phyloP scores from a whole-genome alignment of 2,329 filamentous ascomycete species.

The Alternaria brassicae region DNA sequence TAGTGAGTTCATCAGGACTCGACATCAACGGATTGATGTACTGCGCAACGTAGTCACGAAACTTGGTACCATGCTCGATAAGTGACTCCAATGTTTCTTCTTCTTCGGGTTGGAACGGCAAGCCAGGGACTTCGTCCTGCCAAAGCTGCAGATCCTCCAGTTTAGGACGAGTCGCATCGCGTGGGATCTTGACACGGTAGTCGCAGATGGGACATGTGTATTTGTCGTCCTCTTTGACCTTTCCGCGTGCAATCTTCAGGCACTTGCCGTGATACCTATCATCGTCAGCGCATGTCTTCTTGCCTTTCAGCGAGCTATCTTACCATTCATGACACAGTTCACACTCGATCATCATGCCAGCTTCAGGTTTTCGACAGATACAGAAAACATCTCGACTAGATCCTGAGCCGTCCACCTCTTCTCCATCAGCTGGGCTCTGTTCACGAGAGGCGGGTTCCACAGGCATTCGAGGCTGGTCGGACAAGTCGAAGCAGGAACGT shows the following conservation, averaged over 20 bases:
- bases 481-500: conserved; percentile 90
- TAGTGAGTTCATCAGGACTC: conserved; percentile 84
- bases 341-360: conserved; percentile 99
- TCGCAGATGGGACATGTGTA: conserved; percentile 99
- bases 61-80: conserved; percentile 81
- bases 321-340: conserved; percentile 98
- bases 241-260: conserved; percentile 94
- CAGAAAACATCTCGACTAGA: conserved; percentile 85
- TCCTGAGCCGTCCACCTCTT: conserved; percentile 54
- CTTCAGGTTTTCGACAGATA: conserved; percentile 90
- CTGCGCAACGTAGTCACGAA: conserved; percentile 79
- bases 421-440: conserved; percentile 65
- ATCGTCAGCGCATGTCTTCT: conserved; percentile 32
- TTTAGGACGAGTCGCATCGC: conserved; percentile 93
- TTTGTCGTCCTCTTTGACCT: conserved; percentile 97
- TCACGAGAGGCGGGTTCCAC: conserved; percentile 92
- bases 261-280: conserved; percentile 95
- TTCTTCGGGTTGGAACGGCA: conserved; percentile 96
- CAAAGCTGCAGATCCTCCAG: conserved; percentile 86
- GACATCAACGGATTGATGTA: conserved; percentile 83
- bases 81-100: conserved; percentile 86
- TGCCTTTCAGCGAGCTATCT: conserved; percentile 45
- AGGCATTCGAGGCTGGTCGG: conserved; percentile 85
- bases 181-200: conserved; percentile 94
- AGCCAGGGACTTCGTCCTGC: conserved; percentile 77